Conservation (phyloP, 179 eudicot genomes). For the Nepenthes alata region DNA sequence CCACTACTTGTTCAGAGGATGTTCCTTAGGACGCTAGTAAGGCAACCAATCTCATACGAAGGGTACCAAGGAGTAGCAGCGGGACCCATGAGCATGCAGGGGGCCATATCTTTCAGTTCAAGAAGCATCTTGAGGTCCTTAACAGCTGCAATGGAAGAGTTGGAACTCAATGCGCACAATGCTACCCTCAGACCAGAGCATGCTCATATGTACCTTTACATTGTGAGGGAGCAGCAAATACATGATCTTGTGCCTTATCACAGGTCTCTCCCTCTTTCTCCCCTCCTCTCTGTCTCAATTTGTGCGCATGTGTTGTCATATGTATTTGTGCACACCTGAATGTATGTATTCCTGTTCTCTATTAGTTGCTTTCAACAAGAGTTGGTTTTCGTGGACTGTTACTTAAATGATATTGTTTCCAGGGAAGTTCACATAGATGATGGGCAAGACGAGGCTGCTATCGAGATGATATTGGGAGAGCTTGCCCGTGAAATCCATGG, state of each 20-base stretch:
- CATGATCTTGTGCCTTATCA: slow-evolving; percentile 78
- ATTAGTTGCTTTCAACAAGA: background rate
- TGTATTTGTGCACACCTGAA: background rate
- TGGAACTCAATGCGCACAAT: slow-evolving; percentile 90
- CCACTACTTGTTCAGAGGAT: slow-evolving; percentile 65
- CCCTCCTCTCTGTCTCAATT: too few relatives aligned
- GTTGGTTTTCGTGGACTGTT: slow-evolving; percentile 1
- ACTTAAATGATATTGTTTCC: slow-evolving; percentile 10
- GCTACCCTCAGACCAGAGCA: slow-evolving; percentile 76
- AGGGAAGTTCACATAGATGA: slow-evolving; percentile 51
- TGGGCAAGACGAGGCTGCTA: slow-evolving; percentile 54
- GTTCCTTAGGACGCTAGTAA: slow-evolving; percentile 86
- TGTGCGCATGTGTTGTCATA: too few relatives aligned
- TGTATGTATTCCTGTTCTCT: background rate
- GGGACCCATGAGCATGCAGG: slow-evolving; percentile 26
- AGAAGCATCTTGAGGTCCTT: slow-evolving; percentile 90
- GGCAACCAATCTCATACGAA: slow-evolving; percentile 79
- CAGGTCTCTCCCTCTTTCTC: slow-evolving; percentile 29
- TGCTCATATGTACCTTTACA: slow-evolving; percentile 92
- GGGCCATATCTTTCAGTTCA: slow-evolving; percentile 62
- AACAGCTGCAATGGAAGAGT: slow-evolving; percentile 86
- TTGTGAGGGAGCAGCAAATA: slow-evolving; percentile 75
- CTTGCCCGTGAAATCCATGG: slow-evolving; percentile 68
- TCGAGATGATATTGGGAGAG: slow-evolving; percentile 56
- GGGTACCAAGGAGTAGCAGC: slow-evolving; percentile 61